phyloP scores from a whole-genome alignment of 202 grass and related monocot species.

The Bolboschoenoplectus hybrid region DNA sequence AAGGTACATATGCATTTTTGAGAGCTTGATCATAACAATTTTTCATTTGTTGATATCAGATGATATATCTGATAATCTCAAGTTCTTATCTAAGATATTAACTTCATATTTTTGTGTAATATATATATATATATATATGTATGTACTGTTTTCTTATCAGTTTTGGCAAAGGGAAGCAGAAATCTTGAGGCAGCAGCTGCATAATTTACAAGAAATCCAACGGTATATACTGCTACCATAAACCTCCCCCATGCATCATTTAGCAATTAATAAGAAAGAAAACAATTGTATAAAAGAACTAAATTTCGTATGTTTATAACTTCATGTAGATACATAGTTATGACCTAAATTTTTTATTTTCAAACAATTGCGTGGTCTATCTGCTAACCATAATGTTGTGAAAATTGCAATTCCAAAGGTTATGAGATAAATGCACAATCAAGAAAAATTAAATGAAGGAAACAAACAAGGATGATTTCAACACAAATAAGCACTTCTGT shows the following conservation, averaged over 20 bases:
- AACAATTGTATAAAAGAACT: neutral
- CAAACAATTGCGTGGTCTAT: neutral
- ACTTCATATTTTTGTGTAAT: neutral
- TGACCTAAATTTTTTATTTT: neutral
- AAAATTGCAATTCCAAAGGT: neutral
- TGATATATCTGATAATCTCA: neutral
- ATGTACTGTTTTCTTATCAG: conserved; percentile 43
- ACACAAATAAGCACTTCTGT: conserved; percentile 10
- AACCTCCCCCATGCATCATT: neutral
- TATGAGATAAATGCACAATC: neutral
- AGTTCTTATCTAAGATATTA: neutral
- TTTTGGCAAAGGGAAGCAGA: conserved; percentile 87
- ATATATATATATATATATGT: no score
- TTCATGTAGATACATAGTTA: neutral
- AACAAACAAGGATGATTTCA: neutral
- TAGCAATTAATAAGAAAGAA: neutral
- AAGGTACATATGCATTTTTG: conserved; percentile 27
- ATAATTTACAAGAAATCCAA: conserved; percentile 82
- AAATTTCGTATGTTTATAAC: neutral
- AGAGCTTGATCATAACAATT: neutral
- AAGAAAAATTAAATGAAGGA: neutral
- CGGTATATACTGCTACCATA: conserved; percentile 42
- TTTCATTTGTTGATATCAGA: neutral
- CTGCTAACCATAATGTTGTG: neutral
- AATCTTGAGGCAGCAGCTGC: conserved; percentile 94